Conservation (phyloP, 2,329 filamentous ascomycete genomes). For the Microdochium bolleyi region DNA sequence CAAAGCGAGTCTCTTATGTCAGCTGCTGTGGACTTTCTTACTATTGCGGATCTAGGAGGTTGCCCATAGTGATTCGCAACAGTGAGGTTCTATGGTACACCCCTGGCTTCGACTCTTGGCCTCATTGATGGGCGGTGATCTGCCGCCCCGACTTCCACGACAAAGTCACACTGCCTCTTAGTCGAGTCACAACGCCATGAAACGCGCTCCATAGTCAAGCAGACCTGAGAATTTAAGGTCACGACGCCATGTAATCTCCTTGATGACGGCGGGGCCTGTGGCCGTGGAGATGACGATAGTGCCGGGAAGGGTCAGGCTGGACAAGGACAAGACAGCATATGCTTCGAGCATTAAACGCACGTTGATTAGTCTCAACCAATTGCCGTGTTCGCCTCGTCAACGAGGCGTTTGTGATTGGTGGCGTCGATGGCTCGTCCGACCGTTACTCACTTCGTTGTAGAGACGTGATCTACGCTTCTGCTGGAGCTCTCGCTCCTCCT, state of each 20-base stretch:
- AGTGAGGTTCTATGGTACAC: too few relatives aligned
- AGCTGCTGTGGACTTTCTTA: too few relatives aligned
- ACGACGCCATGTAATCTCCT: not conserved
- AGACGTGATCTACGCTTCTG: constrained; percentile 19
- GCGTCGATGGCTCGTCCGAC: constrained; percentile 14
- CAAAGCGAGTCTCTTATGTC: too few relatives aligned
- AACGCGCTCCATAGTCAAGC: constrained; percentile 19
- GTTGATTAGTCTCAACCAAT: not conserved
- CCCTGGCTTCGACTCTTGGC: constrained; percentile 24
- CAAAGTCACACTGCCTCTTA: constrained; percentile 25
- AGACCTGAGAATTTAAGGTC: not conserved
- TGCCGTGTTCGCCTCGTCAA: not conserved
- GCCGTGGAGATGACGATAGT: not conserved
- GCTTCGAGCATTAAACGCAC: not conserved
- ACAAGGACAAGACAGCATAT: not conserved
- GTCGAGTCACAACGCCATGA: constrained; percentile 27
- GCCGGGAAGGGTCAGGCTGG: not conserved
- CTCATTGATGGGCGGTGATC: constrained; percentile 25
- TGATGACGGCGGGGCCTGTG: not conserved
- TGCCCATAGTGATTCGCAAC: too few relatives aligned
- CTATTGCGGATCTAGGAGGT: too few relatives aligned
- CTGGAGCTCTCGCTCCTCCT: not conserved
- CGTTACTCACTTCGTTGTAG: constrained; percentile 24
- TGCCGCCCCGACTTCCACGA: constrained; percentile 25
- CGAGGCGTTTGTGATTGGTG: not conserved